These are phyloP conservation scores for Phoma herbarum DNA, from an alignment of 2,329 filamentous ascomycete genomes.

Conservation along the genomic window DNA sequence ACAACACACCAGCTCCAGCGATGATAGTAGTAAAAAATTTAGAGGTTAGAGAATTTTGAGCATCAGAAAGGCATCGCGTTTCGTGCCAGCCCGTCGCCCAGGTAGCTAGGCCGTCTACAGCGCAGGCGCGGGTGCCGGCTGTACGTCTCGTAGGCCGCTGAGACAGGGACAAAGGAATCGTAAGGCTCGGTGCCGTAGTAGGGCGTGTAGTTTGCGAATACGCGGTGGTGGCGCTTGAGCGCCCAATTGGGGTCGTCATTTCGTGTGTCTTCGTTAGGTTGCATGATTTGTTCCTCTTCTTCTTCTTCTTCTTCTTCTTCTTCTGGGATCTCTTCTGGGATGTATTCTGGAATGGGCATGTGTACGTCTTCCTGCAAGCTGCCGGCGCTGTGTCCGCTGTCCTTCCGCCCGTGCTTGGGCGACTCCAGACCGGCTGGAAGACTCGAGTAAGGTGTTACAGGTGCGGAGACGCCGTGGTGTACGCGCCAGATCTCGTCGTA, in stretches of 20 bases:
- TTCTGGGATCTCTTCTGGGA: constrained; percentile 26
- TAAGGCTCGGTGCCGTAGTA: constrained; percentile 38
- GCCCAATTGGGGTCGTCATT: constrained; percentile 38
- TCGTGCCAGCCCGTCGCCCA: constrained; percentile 27
- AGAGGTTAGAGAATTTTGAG: neutral
- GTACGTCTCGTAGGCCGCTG: constrained; percentile 27
- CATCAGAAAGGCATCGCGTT: constrained; percentile 26
- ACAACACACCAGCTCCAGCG: constrained; percentile 9
- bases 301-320: no score
- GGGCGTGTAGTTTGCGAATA: constrained; percentile 26
- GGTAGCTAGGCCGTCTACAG: constrained; percentile 38
- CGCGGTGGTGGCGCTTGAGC: constrained; percentile 33
- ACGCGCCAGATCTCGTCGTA: constrained; percentile 40
- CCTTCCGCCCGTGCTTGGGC: constrained; percentile 34
- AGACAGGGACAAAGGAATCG: constrained; percentile 39
- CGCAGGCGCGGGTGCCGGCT: constrained; percentile 28
- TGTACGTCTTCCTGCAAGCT: constrained; percentile 13
- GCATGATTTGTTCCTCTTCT: constrained; percentile 1
- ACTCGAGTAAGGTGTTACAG: constrained; percentile 21
- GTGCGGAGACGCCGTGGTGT: constrained; percentile 15
- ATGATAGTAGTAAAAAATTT: neutral
- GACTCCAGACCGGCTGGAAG: constrained; percentile 27
- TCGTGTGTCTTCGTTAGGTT: constrained; percentile 23
- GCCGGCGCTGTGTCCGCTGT: constrained; percentile 33
- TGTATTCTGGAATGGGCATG: constrained; percentile 7